Evolutionary conservation across 768 basidiomycete species (phyloP).

Genomic region (Favolaschia claudopus): DNA sequence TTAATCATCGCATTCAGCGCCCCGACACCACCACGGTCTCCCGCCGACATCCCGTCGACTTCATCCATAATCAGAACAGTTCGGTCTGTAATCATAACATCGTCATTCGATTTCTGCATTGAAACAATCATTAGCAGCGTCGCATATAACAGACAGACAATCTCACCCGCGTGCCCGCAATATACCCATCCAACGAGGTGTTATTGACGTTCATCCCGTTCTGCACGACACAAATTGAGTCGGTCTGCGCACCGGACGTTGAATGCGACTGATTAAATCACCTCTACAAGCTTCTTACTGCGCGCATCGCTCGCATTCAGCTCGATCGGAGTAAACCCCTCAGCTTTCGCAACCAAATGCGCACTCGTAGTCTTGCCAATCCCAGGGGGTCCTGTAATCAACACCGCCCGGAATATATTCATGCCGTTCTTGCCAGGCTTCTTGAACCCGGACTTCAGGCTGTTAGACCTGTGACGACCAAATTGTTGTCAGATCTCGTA

Average conservation of each 20-base stretch:
- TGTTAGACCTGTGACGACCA: conserved; percentile 66
- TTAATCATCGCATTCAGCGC: conserved; percentile 92
- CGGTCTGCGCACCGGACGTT: too few species aligned
- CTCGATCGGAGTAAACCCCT: conserved; percentile 92
- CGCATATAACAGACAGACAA: background rate
- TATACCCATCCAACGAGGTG: conserved; percentile 86
- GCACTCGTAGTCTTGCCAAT: conserved; percentile 98
- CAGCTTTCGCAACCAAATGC: conserved; percentile 90
- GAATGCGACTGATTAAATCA: too few species aligned
- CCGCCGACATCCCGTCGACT: conserved; percentile 98
- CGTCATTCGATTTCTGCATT: conserved; percentile 68
- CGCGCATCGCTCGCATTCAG: conserved; percentile 95
- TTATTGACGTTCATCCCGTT: conserved; percentile 92
- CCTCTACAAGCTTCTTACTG: conserved; percentile 97
- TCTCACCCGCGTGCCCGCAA: conserved; percentile 63
- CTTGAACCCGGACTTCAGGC: conserved; percentile 81
- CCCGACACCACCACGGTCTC: conserved; percentile 95
- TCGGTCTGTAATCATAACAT: conserved; percentile 77
- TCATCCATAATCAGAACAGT: conserved; percentile 98
- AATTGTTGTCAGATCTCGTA: background rate
- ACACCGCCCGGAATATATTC: conserved; percentile 85
- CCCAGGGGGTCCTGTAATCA: conserved; percentile 94
- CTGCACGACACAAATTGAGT: too few species aligned
- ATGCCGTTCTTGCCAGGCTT: conserved; percentile 92
- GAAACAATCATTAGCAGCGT: background rate